Evolutionary conservation across 2,329 filamentous ascomycete species (phyloP).

Genomic region (Aureobasidium subglaciale): DNA sequence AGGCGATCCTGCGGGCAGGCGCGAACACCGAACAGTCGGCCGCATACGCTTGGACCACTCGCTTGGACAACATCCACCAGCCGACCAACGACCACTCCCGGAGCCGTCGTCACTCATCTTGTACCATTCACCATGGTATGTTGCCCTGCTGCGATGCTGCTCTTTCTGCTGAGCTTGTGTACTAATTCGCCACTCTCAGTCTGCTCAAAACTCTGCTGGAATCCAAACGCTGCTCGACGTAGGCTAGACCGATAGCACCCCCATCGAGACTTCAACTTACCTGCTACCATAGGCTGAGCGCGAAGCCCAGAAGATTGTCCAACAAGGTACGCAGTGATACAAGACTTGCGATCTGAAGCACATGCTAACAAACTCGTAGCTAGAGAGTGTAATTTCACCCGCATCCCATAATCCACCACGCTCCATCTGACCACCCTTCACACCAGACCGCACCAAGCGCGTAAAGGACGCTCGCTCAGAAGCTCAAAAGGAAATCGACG

Average conservation of each 20-base stretch:
- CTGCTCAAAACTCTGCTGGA: conserved; percentile 95
- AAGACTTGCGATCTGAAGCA: not conserved
- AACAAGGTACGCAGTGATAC: conserved; percentile 65
- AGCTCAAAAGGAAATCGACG: conserved; percentile 95
- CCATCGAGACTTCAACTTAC: conserved; percentile 31
- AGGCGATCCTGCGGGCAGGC: not conserved
- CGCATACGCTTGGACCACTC: not conserved
- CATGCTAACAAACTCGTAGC: conserved; percentile 44
- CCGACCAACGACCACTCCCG: not conserved
- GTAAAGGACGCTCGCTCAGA: conserved; percentile 95
- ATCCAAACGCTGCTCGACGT: conserved; percentile 99
- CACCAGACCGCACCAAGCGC: conserved; percentile 81
- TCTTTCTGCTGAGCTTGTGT: not conserved
- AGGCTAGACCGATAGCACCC: conserved; percentile 34
- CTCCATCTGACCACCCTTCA: conserved; percentile 16
- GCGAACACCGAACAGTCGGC: not conserved
- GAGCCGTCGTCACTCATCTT: not conserved
- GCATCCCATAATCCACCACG: not conserved
- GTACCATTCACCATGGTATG: conserved; percentile 22
- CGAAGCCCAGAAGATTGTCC: conserved; percentile 98
- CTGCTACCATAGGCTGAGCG: conserved; percentile 68
- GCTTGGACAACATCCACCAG: conserved; percentile 13
- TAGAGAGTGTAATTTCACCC: conserved; percentile 65
- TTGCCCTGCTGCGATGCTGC: not conserved
- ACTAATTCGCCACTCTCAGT: conserved; percentile 49